Evolutionary conservation across 164 flowering plant genomes (phyloP).

Genomic region (Amborella trichopoda): DNA sequence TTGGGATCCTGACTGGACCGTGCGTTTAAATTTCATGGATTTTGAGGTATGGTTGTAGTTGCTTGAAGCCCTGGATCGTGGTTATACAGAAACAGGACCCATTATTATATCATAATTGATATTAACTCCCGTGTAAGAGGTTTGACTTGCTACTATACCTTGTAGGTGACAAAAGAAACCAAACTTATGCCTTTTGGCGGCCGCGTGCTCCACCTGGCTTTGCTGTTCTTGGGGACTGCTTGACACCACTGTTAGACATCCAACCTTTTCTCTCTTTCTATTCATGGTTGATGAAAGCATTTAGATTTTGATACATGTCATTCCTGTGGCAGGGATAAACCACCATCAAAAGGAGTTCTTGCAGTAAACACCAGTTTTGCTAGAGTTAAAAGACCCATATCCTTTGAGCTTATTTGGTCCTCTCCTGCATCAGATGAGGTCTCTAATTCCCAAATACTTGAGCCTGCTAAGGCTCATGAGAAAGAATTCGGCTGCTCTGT

Average conservation of each 20-base stretch:
- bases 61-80: too few species aligned
- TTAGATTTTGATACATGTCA: neutral
- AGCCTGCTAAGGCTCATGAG: slow-evolving; percentile 1
- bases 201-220: slow-evolving; percentile 95
- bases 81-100: too few species aligned
- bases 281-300: neutral
- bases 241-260: slow-evolving; percentile 96
- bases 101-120: too few species aligned
- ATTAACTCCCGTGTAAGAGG: too few species aligned
- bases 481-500: slow-evolving; percentile 41
- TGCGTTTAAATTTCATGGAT: too few species aligned
- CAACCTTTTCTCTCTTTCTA: slow-evolving; percentile 6
- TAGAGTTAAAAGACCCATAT: slow-evolving; percentile 72
- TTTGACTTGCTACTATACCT: too few species aligned
- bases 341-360: slow-evolving; percentile 86
- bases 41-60: too few species aligned
- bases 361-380: slow-evolving; percentile 65
- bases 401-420: slow-evolving; percentile 73
- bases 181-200: slow-evolving; percentile 79
- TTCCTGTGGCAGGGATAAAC: slow-evolving; percentile 59
- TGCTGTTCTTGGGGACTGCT: slow-evolving; percentile 85
- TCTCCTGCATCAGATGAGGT: slow-evolving; percentile 13
- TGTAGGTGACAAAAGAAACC: slow-evolving; percentile 49
- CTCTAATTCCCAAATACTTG: slow-evolving; percentile 11
- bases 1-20: too few species aligned